Evolutionary conservation across 2,329 filamentous ascomycete genomes (phyloP).

Genomic region (Truncatella angustata): DNA sequence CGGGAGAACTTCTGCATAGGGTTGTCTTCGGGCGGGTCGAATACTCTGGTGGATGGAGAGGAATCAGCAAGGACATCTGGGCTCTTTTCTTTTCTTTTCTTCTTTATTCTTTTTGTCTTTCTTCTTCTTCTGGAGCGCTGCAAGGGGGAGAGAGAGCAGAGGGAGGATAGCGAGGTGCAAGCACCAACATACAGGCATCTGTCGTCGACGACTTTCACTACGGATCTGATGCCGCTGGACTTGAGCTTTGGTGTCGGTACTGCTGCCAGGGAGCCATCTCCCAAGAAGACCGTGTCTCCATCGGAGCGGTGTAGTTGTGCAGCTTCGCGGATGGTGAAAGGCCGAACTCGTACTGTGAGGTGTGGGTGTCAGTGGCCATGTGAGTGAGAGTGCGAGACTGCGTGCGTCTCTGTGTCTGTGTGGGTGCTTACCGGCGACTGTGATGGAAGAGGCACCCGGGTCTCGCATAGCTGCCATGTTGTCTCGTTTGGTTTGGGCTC

Average conservation of each 20-base stretch:
- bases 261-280: conserved; percentile 91
- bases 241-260: conserved; percentile 80
- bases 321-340: conserved; percentile 85
- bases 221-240: conserved; percentile 81
- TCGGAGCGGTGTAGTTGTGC: conserved; percentile 81
- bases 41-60: conserved; percentile 61
- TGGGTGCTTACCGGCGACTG: conserved; percentile 48
- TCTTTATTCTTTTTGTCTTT: too few relatives aligned
- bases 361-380: too few relatives aligned
- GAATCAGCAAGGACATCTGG: neutral
- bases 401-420: neutral
- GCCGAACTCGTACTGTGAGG: conserved; percentile 63
- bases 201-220: conserved; percentile 96
- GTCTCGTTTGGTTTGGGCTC: conserved; percentile 3
- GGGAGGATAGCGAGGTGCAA: too few relatives aligned
- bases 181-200: conserved; percentile 77
- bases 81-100: too few relatives aligned
- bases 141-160: too few relatives aligned
- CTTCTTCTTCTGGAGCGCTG: too few relatives aligned
- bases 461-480: conserved; percentile 35
- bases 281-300: conserved; percentile 88
- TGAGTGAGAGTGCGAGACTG: too few relatives aligned
- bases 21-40: conserved; percentile 94
- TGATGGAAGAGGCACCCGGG: conserved; percentile 56
- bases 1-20: conserved; percentile 84